Base-by-base conservation (phyloP, 192 early-diverging fungal genomes). In the Phycomyces blakesleeanus region DNA sequence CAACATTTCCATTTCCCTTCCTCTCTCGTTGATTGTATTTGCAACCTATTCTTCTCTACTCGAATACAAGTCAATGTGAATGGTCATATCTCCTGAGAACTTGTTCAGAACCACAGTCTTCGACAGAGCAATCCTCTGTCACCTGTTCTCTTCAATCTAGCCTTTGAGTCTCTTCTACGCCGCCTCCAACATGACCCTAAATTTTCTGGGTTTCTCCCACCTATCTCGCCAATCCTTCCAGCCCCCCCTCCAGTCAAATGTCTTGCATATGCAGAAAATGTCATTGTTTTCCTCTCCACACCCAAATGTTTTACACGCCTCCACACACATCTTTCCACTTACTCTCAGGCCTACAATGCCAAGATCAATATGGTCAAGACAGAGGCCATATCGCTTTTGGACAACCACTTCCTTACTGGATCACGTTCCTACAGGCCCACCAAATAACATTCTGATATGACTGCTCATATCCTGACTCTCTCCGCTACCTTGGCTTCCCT, bases 51-150 rank as follows among this genome's bases (percentile, higher is more conserved):
- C 29, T 34, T 34, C 29, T 34, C 29, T 34, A 34, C 29, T 5
- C 7, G 29, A 7, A 34, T 34, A 34, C 29, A 34, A 7, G 29
- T 67, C 0, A 68, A 67, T 24, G 54, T 73, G 9, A 73, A 68
- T 27, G 66, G 66, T 0, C 26, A 55, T 9, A 2, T 64, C 14
- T 18, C 51, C 2, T 1, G 2, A 0, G 18, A 37, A 7, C 56
- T 67, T 25, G 0, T 5, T 1, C 71, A 73, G 42, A 2, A 18
- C 5, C 1, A 62, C 26, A 66, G 72, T 0, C 55, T 74, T 1
- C 52, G 63, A 11, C 72, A 74, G 25, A 61, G 71, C 3, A 64
- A 72, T 25, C 71, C 64, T 37, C 58, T 69, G 8, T 58, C 60
- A 5, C 66, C 66, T 20, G 9, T 68, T 26, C 29, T 34, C 29